phyloP scores from a whole-genome alignment of 352 stramenopile species.

The Phytopythium aichiense region DNA sequence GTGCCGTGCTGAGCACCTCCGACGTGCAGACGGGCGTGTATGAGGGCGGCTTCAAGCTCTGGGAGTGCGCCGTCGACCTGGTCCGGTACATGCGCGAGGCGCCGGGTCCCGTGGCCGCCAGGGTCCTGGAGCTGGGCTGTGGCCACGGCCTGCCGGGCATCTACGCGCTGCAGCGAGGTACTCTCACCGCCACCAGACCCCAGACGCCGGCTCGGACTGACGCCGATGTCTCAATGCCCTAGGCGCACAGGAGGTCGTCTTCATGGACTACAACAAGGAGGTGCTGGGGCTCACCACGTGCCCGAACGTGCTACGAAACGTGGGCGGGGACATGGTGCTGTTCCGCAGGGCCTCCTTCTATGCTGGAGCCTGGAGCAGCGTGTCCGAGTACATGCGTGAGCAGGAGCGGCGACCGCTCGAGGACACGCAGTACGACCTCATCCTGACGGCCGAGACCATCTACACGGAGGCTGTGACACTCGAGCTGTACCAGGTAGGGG shows the following conservation, averaged over 20 bases:
- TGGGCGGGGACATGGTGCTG: constrained; percentile 13
- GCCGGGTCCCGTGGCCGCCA: constrained; percentile 17
- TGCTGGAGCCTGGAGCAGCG: constrained; percentile 64
- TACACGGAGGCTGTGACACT: constrained; percentile 77
- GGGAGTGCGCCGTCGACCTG: constrained; percentile 78
- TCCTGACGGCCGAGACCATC: constrained; percentile 82
- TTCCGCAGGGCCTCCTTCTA: constrained; percentile 61
- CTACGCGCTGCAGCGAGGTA: constrained; percentile 62
- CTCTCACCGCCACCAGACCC: background rate
- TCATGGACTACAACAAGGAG: constrained; percentile 89
- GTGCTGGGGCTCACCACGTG: constrained; percentile 83
- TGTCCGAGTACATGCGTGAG: constrained; percentile 48
- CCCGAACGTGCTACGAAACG: constrained; percentile 66
- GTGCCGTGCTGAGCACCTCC: constrained; percentile 62
- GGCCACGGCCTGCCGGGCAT: constrained; percentile 78
- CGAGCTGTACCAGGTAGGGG: constrained; percentile 36
- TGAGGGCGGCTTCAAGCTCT: constrained; percentile 86
- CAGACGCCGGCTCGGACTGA: background rate
- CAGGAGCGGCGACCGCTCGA: constrained; percentile 25
- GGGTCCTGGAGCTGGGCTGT: constrained; percentile 75
- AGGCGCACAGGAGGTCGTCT: constrained; percentile 64
- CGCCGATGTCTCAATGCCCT: background rate
- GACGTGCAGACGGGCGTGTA: constrained; percentile 80
- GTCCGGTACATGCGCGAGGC: constrained; percentile 39
- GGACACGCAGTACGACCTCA: constrained; percentile 62